Percentiles rank a stretch among this genome's conserved stretches.
Conservation (phyloP, 2,329 filamentous ascomycete genomes). For the Chrysoporthe puriensis region DNA sequence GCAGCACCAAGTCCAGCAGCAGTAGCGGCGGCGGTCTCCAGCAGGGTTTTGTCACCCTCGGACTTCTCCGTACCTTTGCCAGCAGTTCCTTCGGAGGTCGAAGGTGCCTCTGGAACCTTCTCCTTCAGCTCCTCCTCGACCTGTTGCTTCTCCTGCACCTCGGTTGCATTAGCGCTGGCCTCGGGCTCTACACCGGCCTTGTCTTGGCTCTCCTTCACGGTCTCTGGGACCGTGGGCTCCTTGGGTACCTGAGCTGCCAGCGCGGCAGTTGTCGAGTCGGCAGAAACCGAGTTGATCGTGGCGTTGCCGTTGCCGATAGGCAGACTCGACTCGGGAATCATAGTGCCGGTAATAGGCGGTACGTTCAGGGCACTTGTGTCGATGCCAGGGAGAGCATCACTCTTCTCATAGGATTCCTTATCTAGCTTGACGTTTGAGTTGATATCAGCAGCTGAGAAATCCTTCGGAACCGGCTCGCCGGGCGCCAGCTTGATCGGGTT, state of each 20-base stretch:
- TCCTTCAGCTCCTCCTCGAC: slow-evolving; percentile 72
- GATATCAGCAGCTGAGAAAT: slow-evolving; percentile 67
- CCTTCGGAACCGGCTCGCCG: slow-evolving; percentile 79
- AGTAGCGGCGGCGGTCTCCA: slow-evolving; percentile 43
- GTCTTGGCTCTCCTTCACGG: slow-evolving; percentile 74
- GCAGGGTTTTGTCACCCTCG: slow-evolving; percentile 47
- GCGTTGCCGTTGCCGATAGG: slow-evolving; percentile 59
- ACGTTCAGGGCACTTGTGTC: slow-evolving; percentile 46
- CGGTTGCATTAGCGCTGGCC: slow-evolving; percentile 66
- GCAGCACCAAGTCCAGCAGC: slow-evolving; percentile 41
- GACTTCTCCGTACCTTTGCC: slow-evolving; percentile 58
- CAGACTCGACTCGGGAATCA: slow-evolving; percentile 83
- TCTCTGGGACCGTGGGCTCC: slow-evolving; percentile 57
- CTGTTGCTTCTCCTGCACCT: slow-evolving; percentile 71
- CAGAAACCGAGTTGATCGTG: slow-evolving; percentile 55
- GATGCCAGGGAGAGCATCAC: slow-evolving; percentile 63
- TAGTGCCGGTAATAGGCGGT: slow-evolving; percentile 60
- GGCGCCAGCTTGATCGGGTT: slow-evolving; percentile 82
- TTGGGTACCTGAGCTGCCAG: slow-evolving; percentile 71
- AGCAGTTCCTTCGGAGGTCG: slow-evolving; percentile 60
- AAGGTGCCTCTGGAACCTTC: slow-evolving; percentile 64
- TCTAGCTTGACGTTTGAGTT: slow-evolving; percentile 77
- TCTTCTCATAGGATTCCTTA: slow-evolving; percentile 84
- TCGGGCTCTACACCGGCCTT: slow-evolving; percentile 68
- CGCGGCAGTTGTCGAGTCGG: slow-evolving; percentile 67